A percentile compares a stretch with the other conserved stretches of the same genome.
phyloP scores from a whole-genome alignment of 2,329 filamentous ascomycete genomes.

The Ophiosphaerella korrae region DNA sequence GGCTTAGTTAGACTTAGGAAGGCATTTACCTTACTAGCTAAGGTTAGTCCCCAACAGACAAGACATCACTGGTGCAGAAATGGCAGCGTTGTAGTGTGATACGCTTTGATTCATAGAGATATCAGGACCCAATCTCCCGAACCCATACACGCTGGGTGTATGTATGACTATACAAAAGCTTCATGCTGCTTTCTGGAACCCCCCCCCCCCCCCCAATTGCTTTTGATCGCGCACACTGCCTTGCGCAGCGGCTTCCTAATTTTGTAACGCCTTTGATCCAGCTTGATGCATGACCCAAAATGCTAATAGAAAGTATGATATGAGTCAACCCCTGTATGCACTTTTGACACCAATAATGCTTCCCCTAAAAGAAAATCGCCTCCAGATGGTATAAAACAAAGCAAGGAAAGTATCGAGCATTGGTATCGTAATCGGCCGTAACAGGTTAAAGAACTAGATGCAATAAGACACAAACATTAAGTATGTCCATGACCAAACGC shows the following conservation, averaged over 20 bases:
- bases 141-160: constrained; percentile 8
- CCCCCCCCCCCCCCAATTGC: background rate
- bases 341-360: constrained; percentile 36
- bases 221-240: constrained; percentile 14
- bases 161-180: constrained; percentile 18
- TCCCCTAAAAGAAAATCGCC: constrained; percentile 67
- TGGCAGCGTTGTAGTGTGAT: background rate
- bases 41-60: too few relatives aligned
- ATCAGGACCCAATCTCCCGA: constrained; percentile 1
- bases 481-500: constrained; percentile 25
- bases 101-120: constrained; percentile 12
- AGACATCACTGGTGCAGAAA: background rate
- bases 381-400: constrained; percentile 45
- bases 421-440: constrained; percentile 39
- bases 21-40: too few relatives aligned
- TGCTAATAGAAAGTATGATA: constrained; percentile 11
- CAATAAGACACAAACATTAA: constrained; percentile 29
- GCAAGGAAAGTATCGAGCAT: constrained; percentile 32
- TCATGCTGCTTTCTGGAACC: background rate
- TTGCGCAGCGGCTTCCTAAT: constrained; percentile 6
- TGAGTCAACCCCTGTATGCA: background rate
- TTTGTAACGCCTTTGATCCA: constrained; percentile 12
- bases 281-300: constrained; percentile 5
- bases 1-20: too few relatives aligned
- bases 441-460: constrained; percentile 26